Conservation (phyloP, 441 rosid genomes). For the Gossypium gossypioides region DNA sequence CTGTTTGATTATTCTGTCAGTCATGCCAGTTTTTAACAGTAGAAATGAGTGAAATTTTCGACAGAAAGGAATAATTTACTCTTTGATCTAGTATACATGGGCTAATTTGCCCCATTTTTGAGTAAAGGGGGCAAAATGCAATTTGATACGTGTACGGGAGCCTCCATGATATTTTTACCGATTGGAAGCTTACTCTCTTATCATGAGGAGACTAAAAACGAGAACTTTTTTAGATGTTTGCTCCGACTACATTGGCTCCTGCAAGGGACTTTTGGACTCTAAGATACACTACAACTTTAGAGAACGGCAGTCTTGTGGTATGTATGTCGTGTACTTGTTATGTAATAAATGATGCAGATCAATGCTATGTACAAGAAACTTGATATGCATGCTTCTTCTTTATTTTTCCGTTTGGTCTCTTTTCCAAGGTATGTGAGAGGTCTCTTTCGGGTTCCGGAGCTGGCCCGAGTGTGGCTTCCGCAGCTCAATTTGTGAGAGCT, state of each 20-base stretch:
- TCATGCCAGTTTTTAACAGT: no score
- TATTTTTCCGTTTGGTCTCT: background rate
- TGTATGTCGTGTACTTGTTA: constrained; percentile 1
- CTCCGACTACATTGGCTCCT: constrained; percentile 93
- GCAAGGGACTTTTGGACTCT: constrained; percentile 32
- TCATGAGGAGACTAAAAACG: background rate
- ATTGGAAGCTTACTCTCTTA: background rate
- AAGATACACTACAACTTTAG: constrained; percentile 67
- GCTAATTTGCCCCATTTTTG: no score
- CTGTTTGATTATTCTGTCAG: no score
- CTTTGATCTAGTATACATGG: no score
- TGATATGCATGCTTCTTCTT: background rate
- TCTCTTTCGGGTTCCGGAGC: constrained; percentile 92
- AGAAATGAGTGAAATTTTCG: no score
- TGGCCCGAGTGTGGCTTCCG: constrained; percentile 66
- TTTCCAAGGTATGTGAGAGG: constrained; percentile 75
- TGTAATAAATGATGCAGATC: background rate
- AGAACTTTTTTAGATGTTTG: constrained; percentile 53
- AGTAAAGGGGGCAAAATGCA: no score
- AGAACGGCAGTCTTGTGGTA: constrained; percentile 98
- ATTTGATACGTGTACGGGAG: no score
- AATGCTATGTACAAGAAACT: background rate
- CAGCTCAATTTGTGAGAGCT: constrained; percentile 86
- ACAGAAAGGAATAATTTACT: no score
- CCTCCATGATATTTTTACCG: no score